These are phyloP conservation scores for Fusarium secorum DNA, from an alignment of 2,329 filamentous ascomycete genomes.

Conservation along the genomic window DNA sequence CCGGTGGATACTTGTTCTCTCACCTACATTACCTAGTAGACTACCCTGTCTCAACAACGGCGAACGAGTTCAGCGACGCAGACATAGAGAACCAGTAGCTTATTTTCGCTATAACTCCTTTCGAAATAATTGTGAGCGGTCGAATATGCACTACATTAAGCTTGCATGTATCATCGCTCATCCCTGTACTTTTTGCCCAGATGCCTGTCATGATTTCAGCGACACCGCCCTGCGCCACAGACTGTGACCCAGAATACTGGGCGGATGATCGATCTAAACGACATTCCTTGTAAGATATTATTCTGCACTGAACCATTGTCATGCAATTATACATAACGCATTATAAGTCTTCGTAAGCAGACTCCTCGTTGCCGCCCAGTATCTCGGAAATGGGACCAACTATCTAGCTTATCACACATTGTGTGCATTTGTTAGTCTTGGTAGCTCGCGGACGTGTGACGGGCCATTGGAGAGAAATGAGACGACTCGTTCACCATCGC, in stretches of 20 bases:
- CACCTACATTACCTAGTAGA: not conserved
- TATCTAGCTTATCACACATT: not conserved
- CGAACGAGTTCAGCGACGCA: not conserved
- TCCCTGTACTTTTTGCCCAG: not conserved
- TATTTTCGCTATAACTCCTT: constrained; percentile 4
- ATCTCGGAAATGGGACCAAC: not conserved
- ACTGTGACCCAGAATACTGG: constrained; percentile 15
- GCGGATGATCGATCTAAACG: constrained; percentile 15
- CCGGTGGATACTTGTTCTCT: constrained; percentile 13
- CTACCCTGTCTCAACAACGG: constrained; percentile 1
- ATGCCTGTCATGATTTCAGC: not conserved
- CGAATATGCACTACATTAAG: constrained; percentile 23
- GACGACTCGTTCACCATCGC: constrained; percentile 43
- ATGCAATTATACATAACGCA: not conserved
- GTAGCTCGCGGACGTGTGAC: not conserved
- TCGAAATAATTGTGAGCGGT: constrained; percentile 8
- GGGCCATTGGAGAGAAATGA: constrained; percentile 43
- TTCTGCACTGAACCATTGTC: constrained; percentile 1
- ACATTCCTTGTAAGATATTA: not conserved
- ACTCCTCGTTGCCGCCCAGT: constrained; percentile 7
- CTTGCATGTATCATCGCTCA: constrained; percentile 14
- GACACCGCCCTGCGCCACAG: not conserved
- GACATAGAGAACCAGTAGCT: not conserved
- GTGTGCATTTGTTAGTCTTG: not conserved
- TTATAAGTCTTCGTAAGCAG: not conserved